phyloP scores from a whole-genome alignment of 1,284 basidiomycete species.

The Trichosporon coremiiforme region DNA sequence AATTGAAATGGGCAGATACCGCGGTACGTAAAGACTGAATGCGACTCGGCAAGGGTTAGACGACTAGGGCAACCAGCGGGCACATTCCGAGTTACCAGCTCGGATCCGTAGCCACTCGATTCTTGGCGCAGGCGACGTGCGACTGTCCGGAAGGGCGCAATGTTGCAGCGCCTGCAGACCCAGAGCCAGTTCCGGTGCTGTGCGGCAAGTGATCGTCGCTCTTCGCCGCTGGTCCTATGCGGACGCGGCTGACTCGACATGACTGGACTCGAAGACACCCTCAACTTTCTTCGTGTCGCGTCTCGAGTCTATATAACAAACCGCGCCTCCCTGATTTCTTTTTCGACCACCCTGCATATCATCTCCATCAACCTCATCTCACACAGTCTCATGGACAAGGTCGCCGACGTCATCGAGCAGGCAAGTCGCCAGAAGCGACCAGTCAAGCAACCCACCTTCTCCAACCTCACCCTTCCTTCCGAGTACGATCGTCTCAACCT shows the following conservation, averaged over 20 bases:
- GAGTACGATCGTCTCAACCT: constrained; percentile 20
- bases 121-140: not conserved
- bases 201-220: constrained; percentile 8
- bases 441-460: constrained; percentile 20
- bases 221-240: constrained; percentile 3
- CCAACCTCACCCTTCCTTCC: constrained; percentile 19
- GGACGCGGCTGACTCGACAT: constrained; percentile 12
- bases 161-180: not conserved
- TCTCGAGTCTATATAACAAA: constrained; percentile 7
- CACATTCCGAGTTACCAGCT: constrained; percentile 1
- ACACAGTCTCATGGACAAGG: not conserved
- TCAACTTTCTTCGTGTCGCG: constrained; percentile 2
- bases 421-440: not conserved
- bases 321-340: not conserved
- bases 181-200: not conserved
- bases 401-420: not conserved
- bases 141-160: not conserved
- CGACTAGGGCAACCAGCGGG: not conserved
- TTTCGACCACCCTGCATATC: constrained; percentile 5
- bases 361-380: constrained; percentile 10
- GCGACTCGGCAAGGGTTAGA: constrained; percentile 9
- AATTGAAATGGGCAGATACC: not conserved
- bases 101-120: constrained; percentile 1
- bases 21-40: not conserved
- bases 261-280: constrained; percentile 12